phyloP scores from a whole-genome alignment of 306 rosid genomes.

The Prunus mira region DNA sequence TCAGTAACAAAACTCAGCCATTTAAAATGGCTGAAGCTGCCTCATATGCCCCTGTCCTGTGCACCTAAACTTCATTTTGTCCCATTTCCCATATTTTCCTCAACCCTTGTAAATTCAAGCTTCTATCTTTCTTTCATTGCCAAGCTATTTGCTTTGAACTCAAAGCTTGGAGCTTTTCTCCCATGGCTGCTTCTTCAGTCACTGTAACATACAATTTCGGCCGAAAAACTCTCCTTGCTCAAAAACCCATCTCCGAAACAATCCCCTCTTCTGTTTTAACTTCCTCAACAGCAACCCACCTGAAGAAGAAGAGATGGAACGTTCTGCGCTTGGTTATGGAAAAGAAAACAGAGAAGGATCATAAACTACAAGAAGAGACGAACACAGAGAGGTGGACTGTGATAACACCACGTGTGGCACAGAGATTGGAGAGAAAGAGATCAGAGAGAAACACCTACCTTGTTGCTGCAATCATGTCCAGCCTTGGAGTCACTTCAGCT shows the following conservation, averaged over 20 bases:
- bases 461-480: constrained; percentile 71
- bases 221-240: neutral
- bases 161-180: neutral
- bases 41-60: neutral
- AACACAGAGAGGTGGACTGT: neutral
- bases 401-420: constrained; percentile 10
- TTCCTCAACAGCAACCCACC: neutral
- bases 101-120: neutral
- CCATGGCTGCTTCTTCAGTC: constrained; percentile 32
- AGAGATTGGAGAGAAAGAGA: constrained; percentile 54
- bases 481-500: constrained; percentile 71
- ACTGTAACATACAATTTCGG: constrained; percentile 9
- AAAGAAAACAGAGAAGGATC: constrained; percentile 21
- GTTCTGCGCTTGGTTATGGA: neutral
- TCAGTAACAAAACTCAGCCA: neutral
- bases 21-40: neutral
- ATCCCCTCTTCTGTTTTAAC: neutral
- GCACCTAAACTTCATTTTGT: neutral
- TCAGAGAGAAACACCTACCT: constrained; percentile 62
- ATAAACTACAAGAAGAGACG: neutral
- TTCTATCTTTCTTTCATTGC: neutral
- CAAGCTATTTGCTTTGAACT: neutral
- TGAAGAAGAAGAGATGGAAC: constrained; percentile 17
- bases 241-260: constrained; percentile 11
- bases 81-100: neutral